Evolutionary conservation across 2,329 filamentous ascomycete species (phyloP).

Genomic region (Monilinia aucupariae): DNA sequence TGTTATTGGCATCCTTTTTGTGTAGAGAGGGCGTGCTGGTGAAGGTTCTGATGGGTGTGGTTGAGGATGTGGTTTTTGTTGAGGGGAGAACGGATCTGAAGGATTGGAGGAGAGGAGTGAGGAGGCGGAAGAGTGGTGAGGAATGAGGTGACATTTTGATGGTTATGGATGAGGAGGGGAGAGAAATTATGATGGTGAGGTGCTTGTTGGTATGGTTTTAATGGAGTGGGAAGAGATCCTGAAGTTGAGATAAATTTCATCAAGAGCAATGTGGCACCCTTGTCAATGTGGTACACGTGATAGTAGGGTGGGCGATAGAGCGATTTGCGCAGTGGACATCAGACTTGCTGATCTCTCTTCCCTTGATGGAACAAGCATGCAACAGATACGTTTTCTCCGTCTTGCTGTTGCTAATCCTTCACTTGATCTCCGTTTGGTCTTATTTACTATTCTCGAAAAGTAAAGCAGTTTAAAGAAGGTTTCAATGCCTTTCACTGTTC

Average conservation of each 20-base stretch:
- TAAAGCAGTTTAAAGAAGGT: background rate
- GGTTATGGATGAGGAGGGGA: background rate
- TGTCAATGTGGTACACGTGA: background rate
- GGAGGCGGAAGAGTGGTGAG: conserved; percentile 26
- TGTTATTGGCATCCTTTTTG: conserved; percentile 19
- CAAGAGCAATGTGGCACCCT: background rate
- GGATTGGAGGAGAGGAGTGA: conserved; percentile 28
- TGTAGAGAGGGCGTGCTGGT: conserved; percentile 19
- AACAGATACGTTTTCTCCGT: background rate
- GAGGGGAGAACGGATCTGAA: conserved; percentile 20
- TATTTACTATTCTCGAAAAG: background rate
- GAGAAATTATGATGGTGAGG: background rate
- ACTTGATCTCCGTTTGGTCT: background rate
- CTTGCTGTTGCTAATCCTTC: background rate
- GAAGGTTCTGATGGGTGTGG: conserved; percentile 22
- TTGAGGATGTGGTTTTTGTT: conserved; percentile 2
- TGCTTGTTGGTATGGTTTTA: background rate
- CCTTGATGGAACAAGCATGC: background rate
- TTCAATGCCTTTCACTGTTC: conserved; percentile 1
- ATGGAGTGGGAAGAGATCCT: background rate
- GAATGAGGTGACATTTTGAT: conserved; percentile 23
- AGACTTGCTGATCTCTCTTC: background rate
- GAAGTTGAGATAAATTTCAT: conserved; percentile 13
- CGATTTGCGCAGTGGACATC: background rate
- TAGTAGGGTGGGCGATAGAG: background rate